Conservation (phyloP, 2,329 filamentous ascomycete genomes). For the Arthroderma uncinatum region DNA sequence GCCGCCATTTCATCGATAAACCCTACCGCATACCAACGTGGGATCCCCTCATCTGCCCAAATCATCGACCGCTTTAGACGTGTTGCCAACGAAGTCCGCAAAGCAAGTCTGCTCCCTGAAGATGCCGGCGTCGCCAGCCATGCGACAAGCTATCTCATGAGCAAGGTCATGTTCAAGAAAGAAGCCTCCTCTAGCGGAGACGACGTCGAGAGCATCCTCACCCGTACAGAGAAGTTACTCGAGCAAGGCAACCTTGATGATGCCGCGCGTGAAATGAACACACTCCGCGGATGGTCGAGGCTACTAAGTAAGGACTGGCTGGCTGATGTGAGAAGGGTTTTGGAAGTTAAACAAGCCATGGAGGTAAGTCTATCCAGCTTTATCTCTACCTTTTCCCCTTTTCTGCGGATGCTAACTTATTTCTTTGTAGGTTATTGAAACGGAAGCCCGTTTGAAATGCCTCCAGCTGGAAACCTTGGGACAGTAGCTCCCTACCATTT, state of each 20-base stretch:
- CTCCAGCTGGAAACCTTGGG: conserved; percentile 58
- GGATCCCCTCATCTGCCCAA: conserved; percentile 70
- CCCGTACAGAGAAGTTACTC: conserved; percentile 75
- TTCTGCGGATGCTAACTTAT: conserved; percentile 4
- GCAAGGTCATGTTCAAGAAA: conserved; percentile 95
- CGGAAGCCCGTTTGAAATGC: conserved; percentile 80
- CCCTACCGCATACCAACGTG: conserved; percentile 83
- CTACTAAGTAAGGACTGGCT: conserved; percentile 92
- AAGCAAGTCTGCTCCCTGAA: conserved; percentile 82
- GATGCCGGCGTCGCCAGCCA: conserved; percentile 91
- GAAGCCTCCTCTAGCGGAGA: conserved; percentile 68
- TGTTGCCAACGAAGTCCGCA: conserved; percentile 83
- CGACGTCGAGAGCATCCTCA: conserved; percentile 88
- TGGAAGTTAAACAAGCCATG: conserved; percentile 91
- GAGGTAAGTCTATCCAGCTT: conserved; percentile 51
- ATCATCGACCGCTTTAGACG: conserved; percentile 93
- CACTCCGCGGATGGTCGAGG: conserved; percentile 85
- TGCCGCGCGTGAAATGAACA: conserved; percentile 91
- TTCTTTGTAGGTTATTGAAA: conserved; percentile 61
- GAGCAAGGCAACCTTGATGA: conserved; percentile 89
- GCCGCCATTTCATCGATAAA: conserved; percentile 96
- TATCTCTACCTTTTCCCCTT: background rate
- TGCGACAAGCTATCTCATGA: conserved; percentile 77
- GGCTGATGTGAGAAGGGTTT: conserved; percentile 73
- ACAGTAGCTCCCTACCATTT: background rate